Evolutionary conservation across 1,284 basidiomycete species (phyloP).

Genomic region (Jaminaea rosea): DNA sequence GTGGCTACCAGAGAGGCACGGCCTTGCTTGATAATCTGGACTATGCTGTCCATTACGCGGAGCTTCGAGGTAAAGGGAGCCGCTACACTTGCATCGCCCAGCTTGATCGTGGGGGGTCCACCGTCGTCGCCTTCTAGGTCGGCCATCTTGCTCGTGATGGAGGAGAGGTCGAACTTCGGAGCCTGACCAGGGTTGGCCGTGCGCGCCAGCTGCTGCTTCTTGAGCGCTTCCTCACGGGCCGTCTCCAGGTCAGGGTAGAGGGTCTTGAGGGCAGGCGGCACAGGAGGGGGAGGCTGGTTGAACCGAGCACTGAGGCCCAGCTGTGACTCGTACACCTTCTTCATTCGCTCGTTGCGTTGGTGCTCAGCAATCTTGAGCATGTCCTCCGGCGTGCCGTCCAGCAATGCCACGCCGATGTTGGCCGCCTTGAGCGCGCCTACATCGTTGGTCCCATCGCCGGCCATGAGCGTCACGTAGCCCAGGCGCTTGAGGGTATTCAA

Average conservation of each 20-base stretch:
- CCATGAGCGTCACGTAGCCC: constrained; percentile 46
- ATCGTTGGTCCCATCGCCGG: constrained; percentile 46
- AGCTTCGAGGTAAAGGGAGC: constrained; percentile 45
- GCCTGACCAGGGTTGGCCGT: constrained; percentile 17
- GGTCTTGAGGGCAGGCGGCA: constrained; percentile 34
- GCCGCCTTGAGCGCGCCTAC: constrained; percentile 46
- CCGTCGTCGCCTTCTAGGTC: constrained; percentile 42
- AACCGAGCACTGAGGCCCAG: constrained; percentile 34
- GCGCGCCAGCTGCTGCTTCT: constrained; percentile 26
- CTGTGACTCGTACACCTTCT: constrained; percentile 45
- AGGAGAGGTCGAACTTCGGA: constrained; percentile 40
- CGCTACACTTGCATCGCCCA: constrained; percentile 44
- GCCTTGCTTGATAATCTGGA: constrained; percentile 44
- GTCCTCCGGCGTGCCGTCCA: constrained; percentile 45
- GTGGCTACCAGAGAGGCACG: constrained; percentile 43
- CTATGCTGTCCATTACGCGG: constrained; percentile 28
- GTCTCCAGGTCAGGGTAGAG: constrained; percentile 42
- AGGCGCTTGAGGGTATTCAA: constrained; percentile 39
- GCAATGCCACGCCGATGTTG: constrained; percentile 44
- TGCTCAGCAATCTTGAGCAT: constrained; percentile 43
- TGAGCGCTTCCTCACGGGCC: constrained; percentile 37
- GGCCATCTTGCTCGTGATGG: constrained; percentile 38
- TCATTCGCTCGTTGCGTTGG: constrained; percentile 42
- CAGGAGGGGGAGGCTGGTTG: constrained; percentile 37
- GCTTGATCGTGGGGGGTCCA: constrained; percentile 45